These are phyloP conservation scores for Sphaerulina musiva DNA, from an alignment of 2,329 filamentous ascomycete species.

Conservation along the genomic window DNA sequence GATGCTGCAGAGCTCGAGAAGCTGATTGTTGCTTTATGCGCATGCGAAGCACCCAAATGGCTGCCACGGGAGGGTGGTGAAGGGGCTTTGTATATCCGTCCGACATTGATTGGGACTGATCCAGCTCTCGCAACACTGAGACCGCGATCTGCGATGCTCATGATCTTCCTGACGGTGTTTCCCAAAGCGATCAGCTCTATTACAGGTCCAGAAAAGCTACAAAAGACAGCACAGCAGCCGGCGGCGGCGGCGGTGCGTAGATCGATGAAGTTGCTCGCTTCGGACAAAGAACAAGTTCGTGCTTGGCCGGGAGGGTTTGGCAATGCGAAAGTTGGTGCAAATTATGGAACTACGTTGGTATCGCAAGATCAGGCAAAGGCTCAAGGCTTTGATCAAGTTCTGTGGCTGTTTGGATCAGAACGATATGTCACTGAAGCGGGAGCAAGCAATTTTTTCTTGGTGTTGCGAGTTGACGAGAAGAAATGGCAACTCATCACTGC, in stretches of 20 bases:
- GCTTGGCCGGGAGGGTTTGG: conserved; percentile 91
- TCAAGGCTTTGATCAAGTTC: conserved; percentile 73
- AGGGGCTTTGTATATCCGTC: conserved; percentile 64
- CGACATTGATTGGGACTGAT: conserved; percentile 73
- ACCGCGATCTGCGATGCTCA: conserved; percentile 76
- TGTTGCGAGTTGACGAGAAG: conserved; percentile 60
- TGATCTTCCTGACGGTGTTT: conserved; percentile 56
- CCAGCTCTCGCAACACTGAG: conserved; percentile 70
- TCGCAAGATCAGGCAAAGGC: conserved; percentile 65
- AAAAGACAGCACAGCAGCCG: conserved; percentile 20
- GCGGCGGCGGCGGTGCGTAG: conserved; percentile 3
- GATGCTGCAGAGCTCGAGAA: conserved; percentile 63
- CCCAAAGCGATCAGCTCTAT: conserved; percentile 31
- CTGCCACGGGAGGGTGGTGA: conserved; percentile 62
- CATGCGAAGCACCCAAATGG: conserved; percentile 69
- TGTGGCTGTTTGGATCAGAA: conserved; percentile 66
- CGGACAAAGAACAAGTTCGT: conserved; percentile 69
- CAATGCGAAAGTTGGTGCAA: conserved; percentile 82
- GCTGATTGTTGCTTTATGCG: conserved; percentile 63
- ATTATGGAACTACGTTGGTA: conserved; percentile 75
- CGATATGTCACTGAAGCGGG: conserved; percentile 79
- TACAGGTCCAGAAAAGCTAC: conserved; percentile 20
- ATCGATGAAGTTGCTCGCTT: conserved; percentile 65
- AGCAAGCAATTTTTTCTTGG: conserved; percentile 83
- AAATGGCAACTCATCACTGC: conserved; percentile 69